Conservation (phyloP, 2,329 filamentous ascomycete species). For the Cryphonectria carpinicola region DNA sequence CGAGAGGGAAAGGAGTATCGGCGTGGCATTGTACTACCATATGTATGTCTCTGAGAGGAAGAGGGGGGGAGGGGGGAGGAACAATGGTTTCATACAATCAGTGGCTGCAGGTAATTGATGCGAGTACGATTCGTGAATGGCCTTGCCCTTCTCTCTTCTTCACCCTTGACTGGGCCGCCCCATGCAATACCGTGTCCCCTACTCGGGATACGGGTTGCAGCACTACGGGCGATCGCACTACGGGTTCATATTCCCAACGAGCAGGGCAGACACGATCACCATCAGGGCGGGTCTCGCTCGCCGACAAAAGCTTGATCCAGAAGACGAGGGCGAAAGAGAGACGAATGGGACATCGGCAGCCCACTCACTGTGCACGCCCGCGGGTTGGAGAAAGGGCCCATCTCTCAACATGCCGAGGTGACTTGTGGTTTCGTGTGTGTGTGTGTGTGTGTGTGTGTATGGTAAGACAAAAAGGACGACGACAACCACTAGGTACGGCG, state of each 20-base stretch:
- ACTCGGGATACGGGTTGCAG: background rate
- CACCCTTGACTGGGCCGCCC: background rate
- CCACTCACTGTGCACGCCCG: background rate
- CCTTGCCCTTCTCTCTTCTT: background rate
- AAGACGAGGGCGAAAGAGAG: background rate
- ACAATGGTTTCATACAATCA: slow-evolving; percentile 8
- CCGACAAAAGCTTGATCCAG: background rate
- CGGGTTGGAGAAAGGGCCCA: background rate
- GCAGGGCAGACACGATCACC: background rate
- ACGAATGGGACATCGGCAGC: background rate
- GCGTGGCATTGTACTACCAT: slow-evolving; percentile 1
- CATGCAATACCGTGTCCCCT: background rate
- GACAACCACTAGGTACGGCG: background rate
- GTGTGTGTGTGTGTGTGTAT: background rate
- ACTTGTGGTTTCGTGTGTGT: background rate
- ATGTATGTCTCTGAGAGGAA: background rate
- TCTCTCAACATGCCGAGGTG: background rate
- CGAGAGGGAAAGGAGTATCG: slow-evolving; percentile 1
- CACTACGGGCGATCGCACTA: background rate
- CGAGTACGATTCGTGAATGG: background rate
- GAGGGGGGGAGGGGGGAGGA: background rate
- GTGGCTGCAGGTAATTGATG: slow-evolving; percentile 9
- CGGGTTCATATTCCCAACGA: background rate
- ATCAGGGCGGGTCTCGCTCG: background rate
- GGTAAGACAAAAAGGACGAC: background rate